Base-by-base conservation (phyloP, 2,329 filamentous ascomycete species). In the Coccinonectria pachysandricola region DNA sequence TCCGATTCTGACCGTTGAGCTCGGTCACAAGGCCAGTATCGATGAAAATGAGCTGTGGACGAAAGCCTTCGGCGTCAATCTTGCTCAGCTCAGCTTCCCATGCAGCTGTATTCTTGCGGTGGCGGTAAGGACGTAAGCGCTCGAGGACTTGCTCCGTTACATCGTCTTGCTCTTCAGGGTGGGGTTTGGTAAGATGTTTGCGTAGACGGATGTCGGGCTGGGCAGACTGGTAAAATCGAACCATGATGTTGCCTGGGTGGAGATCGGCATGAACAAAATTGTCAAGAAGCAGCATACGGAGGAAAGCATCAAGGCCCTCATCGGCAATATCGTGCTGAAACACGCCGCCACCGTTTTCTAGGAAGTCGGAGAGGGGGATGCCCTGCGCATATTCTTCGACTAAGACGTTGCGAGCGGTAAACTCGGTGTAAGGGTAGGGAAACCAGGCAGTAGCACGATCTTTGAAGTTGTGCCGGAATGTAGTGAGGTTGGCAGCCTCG, bases 171-270 rank as follows among this genome's bases (percentile, higher is more conserved):
- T 68, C 62, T 19, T 68, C 48, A 2, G 60, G 53, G 19, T 61
- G 55, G 14, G 53, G 41, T 23, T 53, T 42, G 4, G 46, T 40
- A 12, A 42, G 24, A 31, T 43, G 39, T 15, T 40, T 45, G 24
- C 45, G 42, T 8, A 54, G 30, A 4, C 45, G 49, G 1, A 92
- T 60, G 24, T 79, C 72, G 0, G 88, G 71, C 35, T 78, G 69
- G 9, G 76, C 74, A 0, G 87, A 76, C 46, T 88, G 77, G 57
- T 96, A 95, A 61, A 98, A 98, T 37, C 92, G 85, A 23, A 98
- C 88, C 87, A 98, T 96, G 57, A 98, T 96, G 53, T 98, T 98
- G 14, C 91, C 91, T 0, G 91, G 91, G 50, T 98, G 91, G 15
- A 98, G 62, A 50, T 98, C 91, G 5, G 91, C 88, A 49, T 98